Percentiles rank a stretch among this genome's conserved stretches.
These are phyloP conservation scores for Aphanomyces cochlioides DNA, from an alignment of 352 stramenopile species.

Conservation along the genomic window DNA sequence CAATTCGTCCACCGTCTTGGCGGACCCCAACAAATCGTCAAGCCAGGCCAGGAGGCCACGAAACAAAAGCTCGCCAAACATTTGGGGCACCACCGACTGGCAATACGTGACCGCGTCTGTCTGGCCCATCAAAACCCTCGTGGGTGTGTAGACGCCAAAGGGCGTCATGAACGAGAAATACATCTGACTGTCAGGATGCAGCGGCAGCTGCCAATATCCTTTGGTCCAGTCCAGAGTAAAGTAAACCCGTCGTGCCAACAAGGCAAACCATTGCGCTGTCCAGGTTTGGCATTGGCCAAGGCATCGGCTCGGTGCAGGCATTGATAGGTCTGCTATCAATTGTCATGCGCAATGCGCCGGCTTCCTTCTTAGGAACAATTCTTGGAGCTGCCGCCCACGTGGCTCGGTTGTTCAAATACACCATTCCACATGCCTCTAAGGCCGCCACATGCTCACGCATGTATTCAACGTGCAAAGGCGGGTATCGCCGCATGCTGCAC, in stretches of 20 bases:
- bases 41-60: too few species aligned
- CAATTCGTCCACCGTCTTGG: too few species aligned
- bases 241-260: conserved; percentile 26
- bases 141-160: too few species aligned
- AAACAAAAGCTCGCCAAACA: too few species aligned
- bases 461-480: conserved; percentile 12
- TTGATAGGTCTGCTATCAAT: conserved; percentile 33
- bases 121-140: too few species aligned
- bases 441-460: conserved; percentile 25
- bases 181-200: too few species aligned
- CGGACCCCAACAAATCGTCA: too few species aligned
- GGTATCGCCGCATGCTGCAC: conserved; percentile 17
- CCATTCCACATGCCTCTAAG: conserved; percentile 19
- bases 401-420: conserved; percentile 28
- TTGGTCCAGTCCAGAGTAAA: conserved; percentile 36
- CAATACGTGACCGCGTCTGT: too few species aligned
- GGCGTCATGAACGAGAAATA: too few species aligned
- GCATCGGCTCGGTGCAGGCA: conserved; percentile 32
- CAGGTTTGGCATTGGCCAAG: conserved; percentile 32
- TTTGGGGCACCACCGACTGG: too few species aligned
- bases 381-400: conserved; percentile 29
- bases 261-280: conserved; percentile 24
- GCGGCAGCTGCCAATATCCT: too few species aligned
- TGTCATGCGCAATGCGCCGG: conserved; percentile 31
- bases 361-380: conserved; percentile 34